A percentile compares a stretch with the other conserved stretches of the same genome.
Conservation (phyloP, 441 rosid species). For the Arabidopsis hybrid region DNA sequence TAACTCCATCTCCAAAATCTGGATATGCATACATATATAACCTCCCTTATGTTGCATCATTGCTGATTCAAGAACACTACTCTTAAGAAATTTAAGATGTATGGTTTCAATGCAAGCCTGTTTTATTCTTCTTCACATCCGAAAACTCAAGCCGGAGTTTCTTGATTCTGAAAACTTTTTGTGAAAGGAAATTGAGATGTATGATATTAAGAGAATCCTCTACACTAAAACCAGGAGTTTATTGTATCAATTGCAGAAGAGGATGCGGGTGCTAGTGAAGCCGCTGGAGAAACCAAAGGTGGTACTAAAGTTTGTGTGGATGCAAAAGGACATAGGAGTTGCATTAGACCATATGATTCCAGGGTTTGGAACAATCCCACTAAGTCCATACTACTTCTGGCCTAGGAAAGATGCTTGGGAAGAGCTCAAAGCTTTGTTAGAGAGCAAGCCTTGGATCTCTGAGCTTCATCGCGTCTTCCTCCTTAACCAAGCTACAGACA, state of each 20-base stretch:
- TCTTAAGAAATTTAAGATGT: not conserved
- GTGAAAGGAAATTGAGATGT: constrained; percentile 12
- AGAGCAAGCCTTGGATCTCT: constrained; percentile 88
- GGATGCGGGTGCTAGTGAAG: constrained; percentile 75
- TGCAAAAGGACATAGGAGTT: constrained; percentile 84
- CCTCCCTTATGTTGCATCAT: constrained; percentile 25
- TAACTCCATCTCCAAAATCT: constrained; percentile 5
- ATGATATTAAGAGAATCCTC: not conserved
- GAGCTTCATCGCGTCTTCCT: constrained; percentile 71
- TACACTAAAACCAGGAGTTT: not conserved
- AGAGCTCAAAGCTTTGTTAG: constrained; percentile 76
- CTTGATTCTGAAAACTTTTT: not conserved
- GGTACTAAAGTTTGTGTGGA: constrained; percentile 85
- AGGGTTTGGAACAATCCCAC: constrained; percentile 79
- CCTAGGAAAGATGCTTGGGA: constrained; percentile 90
- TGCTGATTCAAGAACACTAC: constrained; percentile 4
- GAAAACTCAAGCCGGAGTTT: not conserved
- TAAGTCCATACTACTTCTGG: constrained; percentile 92
- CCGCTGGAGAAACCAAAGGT: constrained; percentile 75
- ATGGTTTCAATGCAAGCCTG: not conserved
- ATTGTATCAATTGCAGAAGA: constrained; percentile 45
- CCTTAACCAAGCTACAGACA: constrained; percentile 88
- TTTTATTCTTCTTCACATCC: not conserved
- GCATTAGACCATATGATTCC: constrained; percentile 78
- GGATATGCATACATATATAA: constrained; percentile 17